phyloP scores from a whole-genome alignment of 23 red algal genomes.

The Agarophyton chilense region DNA sequence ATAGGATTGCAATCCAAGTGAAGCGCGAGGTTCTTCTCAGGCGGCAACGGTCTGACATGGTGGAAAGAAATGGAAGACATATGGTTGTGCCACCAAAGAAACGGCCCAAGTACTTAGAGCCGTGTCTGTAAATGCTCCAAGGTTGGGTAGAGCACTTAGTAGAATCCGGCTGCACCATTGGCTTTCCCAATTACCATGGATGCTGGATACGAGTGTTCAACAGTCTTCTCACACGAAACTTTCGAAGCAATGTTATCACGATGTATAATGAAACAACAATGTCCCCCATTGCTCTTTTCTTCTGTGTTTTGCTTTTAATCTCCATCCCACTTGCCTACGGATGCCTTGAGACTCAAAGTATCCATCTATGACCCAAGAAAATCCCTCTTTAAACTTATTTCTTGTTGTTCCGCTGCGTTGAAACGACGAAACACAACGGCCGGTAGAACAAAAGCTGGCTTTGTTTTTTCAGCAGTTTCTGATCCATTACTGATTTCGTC shows the following conservation, averaged over 20 bases:
- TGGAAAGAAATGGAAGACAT: slow-evolving; percentile 14
- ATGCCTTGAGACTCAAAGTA: not conserved
- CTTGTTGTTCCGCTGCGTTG: too few relatives aligned
- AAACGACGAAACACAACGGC: too few relatives aligned
- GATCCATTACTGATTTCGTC: too few relatives aligned
- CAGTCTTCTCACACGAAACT: not conserved
- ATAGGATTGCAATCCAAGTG: slow-evolving; percentile 15
- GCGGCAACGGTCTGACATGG: slow-evolving; percentile 1
- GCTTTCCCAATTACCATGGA: not conserved
- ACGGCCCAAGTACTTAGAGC: slow-evolving; percentile 7
- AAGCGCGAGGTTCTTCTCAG: slow-evolving; percentile 9
- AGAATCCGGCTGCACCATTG: not conserved
- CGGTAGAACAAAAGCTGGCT: too few relatives aligned
- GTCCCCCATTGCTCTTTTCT: not conserved
- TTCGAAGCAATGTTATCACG: too few relatives aligned
- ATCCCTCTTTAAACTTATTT: not conserved
- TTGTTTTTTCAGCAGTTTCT: too few relatives aligned
- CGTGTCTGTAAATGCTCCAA: not conserved
- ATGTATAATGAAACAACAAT: not conserved
- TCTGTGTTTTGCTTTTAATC: not conserved
- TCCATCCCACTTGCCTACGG: not conserved
- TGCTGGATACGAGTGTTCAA: not conserved
- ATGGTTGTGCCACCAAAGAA: slow-evolving; percentile 17
- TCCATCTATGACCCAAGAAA: too few relatives aligned
- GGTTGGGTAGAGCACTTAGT: not conserved